Evolutionary conservation across 2,329 filamentous ascomycete genomes (phyloP).

Genomic region (Sarocladium brachiariae): DNA sequence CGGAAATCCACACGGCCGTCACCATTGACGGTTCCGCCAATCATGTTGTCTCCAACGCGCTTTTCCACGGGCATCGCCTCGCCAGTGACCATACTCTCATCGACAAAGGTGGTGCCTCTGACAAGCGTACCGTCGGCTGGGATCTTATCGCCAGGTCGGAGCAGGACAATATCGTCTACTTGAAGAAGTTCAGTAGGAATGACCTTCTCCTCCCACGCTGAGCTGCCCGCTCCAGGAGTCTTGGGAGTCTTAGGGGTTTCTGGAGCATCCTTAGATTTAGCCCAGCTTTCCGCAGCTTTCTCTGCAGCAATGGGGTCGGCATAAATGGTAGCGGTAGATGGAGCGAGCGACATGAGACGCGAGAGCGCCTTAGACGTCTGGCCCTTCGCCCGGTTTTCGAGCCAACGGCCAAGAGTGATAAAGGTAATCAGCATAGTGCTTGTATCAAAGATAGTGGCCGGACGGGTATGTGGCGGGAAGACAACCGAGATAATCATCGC

Average conservation of each 20-base stretch:
- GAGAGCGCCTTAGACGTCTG: slow-evolving; percentile 94
- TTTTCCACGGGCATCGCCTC: slow-evolving; percentile 95
- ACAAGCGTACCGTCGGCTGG: slow-evolving; percentile 86
- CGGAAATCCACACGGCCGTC: slow-evolving; percentile 86
- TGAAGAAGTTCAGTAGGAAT: slow-evolving; percentile 93
- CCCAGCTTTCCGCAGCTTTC: slow-evolving; percentile 79
- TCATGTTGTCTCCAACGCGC: slow-evolving; percentile 68
- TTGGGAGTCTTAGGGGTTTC: slow-evolving; percentile 34
- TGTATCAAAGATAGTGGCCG: slow-evolving; percentile 90
- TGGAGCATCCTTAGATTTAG: slow-evolving; percentile 22
- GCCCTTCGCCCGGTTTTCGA: slow-evolving; percentile 93
- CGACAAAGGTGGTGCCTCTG: slow-evolving; percentile 84
- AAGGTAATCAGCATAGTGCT: slow-evolving; percentile 98
- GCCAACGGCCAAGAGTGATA: slow-evolving; percentile 79
- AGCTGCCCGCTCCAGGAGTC: slow-evolving; percentile 35
- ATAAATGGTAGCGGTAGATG: slow-evolving; percentile 96
- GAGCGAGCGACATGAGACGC: slow-evolving; percentile 87
- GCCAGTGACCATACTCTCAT: slow-evolving; percentile 98
- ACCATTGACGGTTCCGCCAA: slow-evolving; percentile 93
- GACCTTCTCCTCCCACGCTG: slow-evolving; percentile 70
- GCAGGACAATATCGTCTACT: slow-evolving; percentile 85
- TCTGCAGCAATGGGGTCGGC: slow-evolving; percentile 88
- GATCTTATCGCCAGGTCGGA: slow-evolving; percentile 93
- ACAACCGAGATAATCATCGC: slow-evolving; percentile 79
- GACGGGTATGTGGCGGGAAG: slow-evolving; percentile 68